Base-by-base conservation (phyloP, 2,329 filamentous ascomycete genomes). In the Colletotrichum sp. region DNA sequence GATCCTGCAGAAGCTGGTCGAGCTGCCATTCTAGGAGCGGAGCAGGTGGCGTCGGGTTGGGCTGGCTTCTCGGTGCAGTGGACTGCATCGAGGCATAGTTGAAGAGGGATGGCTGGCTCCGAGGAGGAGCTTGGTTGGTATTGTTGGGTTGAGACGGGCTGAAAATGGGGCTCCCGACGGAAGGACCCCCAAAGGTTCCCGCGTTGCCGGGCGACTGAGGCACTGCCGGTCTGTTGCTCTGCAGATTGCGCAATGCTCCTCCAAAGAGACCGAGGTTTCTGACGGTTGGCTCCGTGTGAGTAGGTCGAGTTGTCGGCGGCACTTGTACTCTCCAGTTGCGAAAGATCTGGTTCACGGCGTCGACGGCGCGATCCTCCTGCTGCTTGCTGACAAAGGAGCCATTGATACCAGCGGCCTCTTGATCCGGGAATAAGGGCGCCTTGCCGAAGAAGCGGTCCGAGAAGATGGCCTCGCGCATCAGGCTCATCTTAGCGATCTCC, bases 381-480 rank as follows among this genome's bases (percentile, higher is more conserved):
- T 34, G n/a, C 36, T 65, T 61, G 18, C 30, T 14, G 21, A 71
- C 38, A 28, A 66, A 48, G n/a, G n/a, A n/a, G n/a, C n/a, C n/a
- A n/a, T n/a, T n/a, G n/a, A n/a, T n/a, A n/a, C n/a, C n/a, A n/a
- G n/a, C n/a, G n/a, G n/a, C n/a, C n/a, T n/a, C n/a, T n/a, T n/a
- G n/a, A n/a, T n/a, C n/a, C n/a, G n/a, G n/a, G n/a, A n/a, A n/a
- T n/a, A n/a, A n/a, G 3, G 34, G 63, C 18, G 43, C 58, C 13
- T 55, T 28, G 18, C 63, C 69, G 24, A 67, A 67, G 63, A 75
- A 68, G 38, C 69, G 56, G 58, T 73, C 56, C 4, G 58, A 36
- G 28, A 75, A 30, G 21, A 75, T 58, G 34, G 56, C 38, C 58
- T 69, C 63, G 14, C 73, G 73, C 21, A 73, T 28, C 21, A 75